Percentiles rank a stretch among this genome's conserved stretches.
phyloP scores from a whole-genome alignment of 768 basidiomycete species.

The Amanita phalloides region DNA sequence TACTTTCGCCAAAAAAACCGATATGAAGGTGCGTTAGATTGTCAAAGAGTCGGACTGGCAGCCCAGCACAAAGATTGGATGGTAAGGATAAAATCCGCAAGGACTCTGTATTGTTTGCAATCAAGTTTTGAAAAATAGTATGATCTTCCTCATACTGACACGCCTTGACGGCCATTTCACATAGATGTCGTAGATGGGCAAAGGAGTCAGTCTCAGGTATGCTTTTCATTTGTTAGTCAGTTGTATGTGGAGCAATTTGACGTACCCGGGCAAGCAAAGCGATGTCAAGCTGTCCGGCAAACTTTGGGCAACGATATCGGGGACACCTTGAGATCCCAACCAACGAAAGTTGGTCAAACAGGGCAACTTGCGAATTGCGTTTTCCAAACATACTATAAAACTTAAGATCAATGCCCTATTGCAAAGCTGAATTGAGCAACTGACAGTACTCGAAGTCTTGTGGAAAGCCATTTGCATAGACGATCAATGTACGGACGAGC shows the following conservation, averaged over 20 bases:
- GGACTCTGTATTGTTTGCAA: neutral
- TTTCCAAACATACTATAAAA: neutral
- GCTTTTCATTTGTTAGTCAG: neutral
- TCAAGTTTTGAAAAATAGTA: neutral
- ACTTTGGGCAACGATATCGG: neutral
- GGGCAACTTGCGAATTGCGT: neutral
- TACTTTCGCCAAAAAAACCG: neutral
- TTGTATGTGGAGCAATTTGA: neutral
- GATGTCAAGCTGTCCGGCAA: neutral
- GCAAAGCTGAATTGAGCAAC: neutral
- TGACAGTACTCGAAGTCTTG: neutral
- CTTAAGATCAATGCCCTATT: neutral
- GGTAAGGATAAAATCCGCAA: neutral
- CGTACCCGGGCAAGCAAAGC: neutral
- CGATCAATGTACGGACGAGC: neutral
- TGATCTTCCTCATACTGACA: neutral
- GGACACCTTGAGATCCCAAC: neutral
- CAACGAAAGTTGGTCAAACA: neutral
- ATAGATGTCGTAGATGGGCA: neutral
- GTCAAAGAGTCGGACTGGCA: neutral
- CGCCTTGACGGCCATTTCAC: neutral
- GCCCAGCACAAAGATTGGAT: neutral
- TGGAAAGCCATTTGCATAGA: neutral
- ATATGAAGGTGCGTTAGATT: neutral
- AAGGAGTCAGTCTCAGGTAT: neutral